Evolutionary conservation across 257 asterid genomes (phyloP), one percentile per base, ranked within the genome.

Genomic region (Nemophila menziesii): DNA sequence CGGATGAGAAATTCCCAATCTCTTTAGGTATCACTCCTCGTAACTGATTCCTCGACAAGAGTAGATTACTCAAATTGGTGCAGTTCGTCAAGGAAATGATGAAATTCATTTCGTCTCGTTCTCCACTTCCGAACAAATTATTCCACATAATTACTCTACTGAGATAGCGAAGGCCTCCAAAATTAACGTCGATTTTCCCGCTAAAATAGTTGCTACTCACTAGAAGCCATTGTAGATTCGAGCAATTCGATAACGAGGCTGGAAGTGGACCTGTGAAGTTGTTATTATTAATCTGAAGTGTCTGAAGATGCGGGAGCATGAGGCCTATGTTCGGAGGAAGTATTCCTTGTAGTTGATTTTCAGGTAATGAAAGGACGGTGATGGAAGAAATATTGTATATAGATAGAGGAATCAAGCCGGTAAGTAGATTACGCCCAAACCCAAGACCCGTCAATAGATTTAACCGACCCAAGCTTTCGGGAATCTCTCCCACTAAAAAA

Each of bases 191-290:
- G 5, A 45, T 22, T 45, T 45, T 22, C n/a, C 50, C 50, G 7
- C 34, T 45, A 19, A 45, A 45, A 1, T 29, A 22, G 18, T 45
- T 45, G 20, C 16, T 45, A 17, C 16, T 45, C 4, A 45, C 12
- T 29, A 2, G 5, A 29, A 29, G 1, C 8, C 36, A 7, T 29
- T 29, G 3, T 7, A 29, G 3, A 7, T 3, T 46, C 41, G 39
- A 55, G 45, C 54, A 43, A 46, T 46, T 54, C 15, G 36, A 54
- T 22, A 54, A 0, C 16, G 60, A 45, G 26, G 38, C 0, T 9
- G 62, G 55, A 22, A 56, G 33, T 22, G 26, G 16, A 20, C 62
- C 49, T 20, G 49, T 38, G 22, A 56, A 20, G 29, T 27, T 3
- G 36, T 29, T 29, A 2, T 29, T 1, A 2, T 13, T 2, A 7